Base-by-base conservation (phyloP, 805 yeast species). In the Myxozyma lipomycoides region DNA sequence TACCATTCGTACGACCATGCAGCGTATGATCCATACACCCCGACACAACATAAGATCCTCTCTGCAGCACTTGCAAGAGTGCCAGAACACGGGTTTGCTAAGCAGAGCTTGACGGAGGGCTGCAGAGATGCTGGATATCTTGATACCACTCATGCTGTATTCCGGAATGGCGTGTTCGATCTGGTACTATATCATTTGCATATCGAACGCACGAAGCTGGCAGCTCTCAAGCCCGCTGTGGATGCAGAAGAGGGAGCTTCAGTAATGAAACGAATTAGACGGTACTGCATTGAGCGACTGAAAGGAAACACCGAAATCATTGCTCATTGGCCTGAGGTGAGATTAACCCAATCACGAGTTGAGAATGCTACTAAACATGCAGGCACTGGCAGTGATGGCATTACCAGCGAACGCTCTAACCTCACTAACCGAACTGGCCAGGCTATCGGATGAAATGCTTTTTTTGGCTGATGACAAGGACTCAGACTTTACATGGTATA, bases 401-500 rank as follows among this genome's bases (percentile, higher is more conserved):
- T 65, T 78, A 23, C 96, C 96, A 1, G 74, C 76, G 45, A 83
- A 86, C 63, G 42, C 83, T 28, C 61, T 70, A 7, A 65, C 64
- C 25, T 78, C 93, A 0, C 61, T 85, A 44, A 78, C 77, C 34
- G 95, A 87, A 62, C 75, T 93, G 49, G 84, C 82, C 60, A 76
- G 78, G 46, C 73, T 90, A 49, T 76, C 88, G 10, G 98, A 91
- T 69, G 98, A 93, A 64, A 74, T 91, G 52, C 78, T 86, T 40
- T 88, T 70, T 67, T 81, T 79, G 60, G 81, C 95, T 0, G 93
- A 90, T 9, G 97, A 90, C 64, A 63, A 67, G 46, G 78, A 93
- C 19, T 81, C 70, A 18, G 96, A 88, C 66, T 82, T 85, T 65
- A 84, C 87, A 2, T 91, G 98, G 98, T 91, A 91, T 67, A 73